Percentiles rank a stretch among this genome's conserved stretches.
These are phyloP conservation scores for Tricholoma saponaceum DNA, from an alignment of 768 basidiomycete species.

Conservation along the genomic window DNA sequence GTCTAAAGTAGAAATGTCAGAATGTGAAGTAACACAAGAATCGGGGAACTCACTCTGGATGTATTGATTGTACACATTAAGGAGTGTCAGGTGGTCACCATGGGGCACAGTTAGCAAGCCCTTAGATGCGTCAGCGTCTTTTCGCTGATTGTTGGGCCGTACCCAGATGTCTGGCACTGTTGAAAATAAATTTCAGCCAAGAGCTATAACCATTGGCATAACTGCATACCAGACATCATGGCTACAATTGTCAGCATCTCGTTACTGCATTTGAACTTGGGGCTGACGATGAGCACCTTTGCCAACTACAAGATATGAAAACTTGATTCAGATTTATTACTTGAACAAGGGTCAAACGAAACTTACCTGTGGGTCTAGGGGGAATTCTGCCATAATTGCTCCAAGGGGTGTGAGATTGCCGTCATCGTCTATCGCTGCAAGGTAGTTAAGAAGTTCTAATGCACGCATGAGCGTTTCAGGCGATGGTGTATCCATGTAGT, in stretches of 20 bases:
- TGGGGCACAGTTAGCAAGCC: conserved; percentile 85
- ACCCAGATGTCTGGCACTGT: conserved; percentile 90
- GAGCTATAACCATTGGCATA: neutral
- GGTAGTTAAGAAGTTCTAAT: conserved; percentile 87
- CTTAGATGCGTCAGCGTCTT: conserved; percentile 92
- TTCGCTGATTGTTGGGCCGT: conserved; percentile 81
- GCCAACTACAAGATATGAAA: conserved; percentile 63
- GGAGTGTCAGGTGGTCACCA: conserved; percentile 91
- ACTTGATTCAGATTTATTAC: conserved; percentile 1
- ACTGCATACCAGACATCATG: conserved; percentile 81
- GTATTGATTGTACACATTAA: conserved; percentile 96
- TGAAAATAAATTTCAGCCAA: neutral
- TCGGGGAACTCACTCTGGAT: conserved; percentile 55
- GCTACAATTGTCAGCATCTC: conserved; percentile 94
- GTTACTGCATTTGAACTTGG: conserved; percentile 94
- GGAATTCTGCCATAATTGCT: conserved; percentile 95
- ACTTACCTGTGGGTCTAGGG: conserved; percentile 90
- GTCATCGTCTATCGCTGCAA: conserved; percentile 91
- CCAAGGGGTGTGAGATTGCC: conserved; percentile 88
- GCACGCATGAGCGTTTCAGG: conserved; percentile 98
- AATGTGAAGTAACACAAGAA: neutral
- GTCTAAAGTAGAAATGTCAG: conserved; percentile 39
- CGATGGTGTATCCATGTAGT: conserved; percentile 90
- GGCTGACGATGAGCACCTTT: conserved; percentile 91
- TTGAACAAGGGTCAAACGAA: neutral